Evolutionary conservation across 169 alveolate species (phyloP), one percentile per base, ranked within the genome.

Genomic region (Blepharisma undulans): DNA sequence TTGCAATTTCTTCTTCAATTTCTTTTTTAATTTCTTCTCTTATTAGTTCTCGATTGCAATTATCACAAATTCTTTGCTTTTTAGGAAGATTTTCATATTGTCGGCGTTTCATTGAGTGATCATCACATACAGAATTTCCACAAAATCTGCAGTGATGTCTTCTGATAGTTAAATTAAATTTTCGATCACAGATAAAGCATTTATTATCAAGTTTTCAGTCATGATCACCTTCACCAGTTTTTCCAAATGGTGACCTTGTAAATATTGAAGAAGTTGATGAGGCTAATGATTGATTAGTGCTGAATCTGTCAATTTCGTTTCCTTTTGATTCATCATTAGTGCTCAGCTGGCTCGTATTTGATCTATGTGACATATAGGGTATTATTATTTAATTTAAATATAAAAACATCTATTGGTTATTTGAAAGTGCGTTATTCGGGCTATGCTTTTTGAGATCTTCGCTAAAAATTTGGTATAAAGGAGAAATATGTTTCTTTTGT

Each of bases 101-200:
- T 18, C 91, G 61, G 7, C 80, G 22, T 72, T 86, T 86, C 66
- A 61, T 29, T 2, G 76, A 29, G 91, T 86, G 91, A 22, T 25
- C 25, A 22, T 86, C 72, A 72, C 91, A 86, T 60, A 86, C 91
- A 66, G 76, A 30, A 21, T 72, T 32, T 71, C 66, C 66, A 36
- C 91, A 86, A 32, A 61, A 86, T 27, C 84, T 60, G 91, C 91
- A 86, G 48, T 71, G 80, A 48, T 84, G 89, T 72, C 91, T 86
- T 72, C 91, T 29, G 25, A 85, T 27, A 2, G 84, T 61, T 25
- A 86, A 19, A 29, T 25, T 66, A 72, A 86, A 86, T 32, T 86
- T 86, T 48, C 30, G n/a, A 71, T 86, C 29, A 34, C 91, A 86
- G 66, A 86, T 36, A 19, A 22, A 71, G 91, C 91, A 86, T 72